Evolutionary conservation across 306 rosid species (phyloP).

Genomic region (Neltuma alba): DNA sequence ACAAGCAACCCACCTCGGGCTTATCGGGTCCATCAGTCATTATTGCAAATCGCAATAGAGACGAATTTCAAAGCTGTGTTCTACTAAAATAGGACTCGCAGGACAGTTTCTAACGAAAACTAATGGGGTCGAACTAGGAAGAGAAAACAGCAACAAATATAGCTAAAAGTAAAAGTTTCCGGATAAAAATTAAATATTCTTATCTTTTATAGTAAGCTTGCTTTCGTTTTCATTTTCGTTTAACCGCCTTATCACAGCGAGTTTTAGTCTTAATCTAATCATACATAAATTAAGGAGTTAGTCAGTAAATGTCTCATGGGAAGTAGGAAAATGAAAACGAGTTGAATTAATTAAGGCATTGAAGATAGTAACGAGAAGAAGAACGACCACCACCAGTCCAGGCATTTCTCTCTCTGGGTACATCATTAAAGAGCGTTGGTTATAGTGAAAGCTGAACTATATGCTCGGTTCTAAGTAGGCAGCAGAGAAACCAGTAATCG

Average conservation of each 20-base stretch:
- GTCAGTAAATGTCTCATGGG: constrained; percentile 3
- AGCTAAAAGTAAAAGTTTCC: background rate
- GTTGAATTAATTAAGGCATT: constrained; percentile 27
- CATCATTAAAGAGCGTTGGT: constrained; percentile 49
- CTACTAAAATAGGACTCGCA: background rate
- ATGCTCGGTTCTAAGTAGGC: constrained; percentile 37
- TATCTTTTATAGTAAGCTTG: background rate
- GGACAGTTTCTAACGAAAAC: constrained; percentile 24
- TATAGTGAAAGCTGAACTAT: constrained; percentile 67
- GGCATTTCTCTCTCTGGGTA: constrained; percentile 17
- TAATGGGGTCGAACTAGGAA: constrained; percentile 20
- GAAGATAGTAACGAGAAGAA: constrained; percentile 38
- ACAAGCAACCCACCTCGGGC: constrained; percentile 26
- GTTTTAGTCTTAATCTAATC: background rate
- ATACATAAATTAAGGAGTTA: constrained; percentile 2
- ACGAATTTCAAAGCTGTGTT: background rate
- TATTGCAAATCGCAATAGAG: constrained; percentile 23
- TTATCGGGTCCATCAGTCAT: constrained; percentile 38
- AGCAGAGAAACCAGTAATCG: constrained; percentile 35
- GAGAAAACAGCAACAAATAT: background rate
- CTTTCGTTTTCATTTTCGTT: background rate
- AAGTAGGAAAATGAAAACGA: constrained; percentile 7
- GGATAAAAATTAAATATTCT: background rate
- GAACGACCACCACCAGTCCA: background rate
- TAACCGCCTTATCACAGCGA: background rate